These are phyloP conservation scores for Fusarium cyanostomum DNA, from an alignment of 2,329 filamentous ascomycete genomes.

Conservation along the genomic window DNA sequence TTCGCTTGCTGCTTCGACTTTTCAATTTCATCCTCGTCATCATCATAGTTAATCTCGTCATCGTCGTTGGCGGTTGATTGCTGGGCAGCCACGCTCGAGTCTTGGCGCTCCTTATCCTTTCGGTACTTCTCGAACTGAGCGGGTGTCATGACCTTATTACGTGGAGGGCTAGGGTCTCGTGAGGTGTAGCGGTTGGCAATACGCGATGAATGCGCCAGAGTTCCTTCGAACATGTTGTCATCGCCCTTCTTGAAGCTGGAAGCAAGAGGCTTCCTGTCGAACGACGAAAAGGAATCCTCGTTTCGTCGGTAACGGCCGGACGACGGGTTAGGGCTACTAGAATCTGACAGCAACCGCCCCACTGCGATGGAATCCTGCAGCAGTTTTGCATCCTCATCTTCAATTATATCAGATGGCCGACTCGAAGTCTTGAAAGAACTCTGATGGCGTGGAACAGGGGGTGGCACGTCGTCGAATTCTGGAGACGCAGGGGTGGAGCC, in stretches of 20 bases:
- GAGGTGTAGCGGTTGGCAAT: conserved; percentile 49
- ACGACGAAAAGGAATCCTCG: conserved; percentile 52
- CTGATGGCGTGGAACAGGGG: conserved; percentile 54
- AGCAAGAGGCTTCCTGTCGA: conserved; percentile 41
- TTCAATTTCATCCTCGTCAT: conserved; percentile 82
- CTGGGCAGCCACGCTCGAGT: conserved; percentile 53
- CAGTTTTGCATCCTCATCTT: conserved; percentile 64
- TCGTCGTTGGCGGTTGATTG: conserved; percentile 63
- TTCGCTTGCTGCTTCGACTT: conserved; percentile 77
- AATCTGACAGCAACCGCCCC: conserved; percentile 56
- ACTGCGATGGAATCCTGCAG: conserved; percentile 63
- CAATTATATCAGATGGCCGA: conserved; percentile 51
- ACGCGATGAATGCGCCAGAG: conserved; percentile 50
- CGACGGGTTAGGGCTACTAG: conserved; percentile 25
- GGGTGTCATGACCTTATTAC: conserved; percentile 87
- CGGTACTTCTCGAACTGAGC: conserved; percentile 86
- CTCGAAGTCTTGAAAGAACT: conserved; percentile 46
- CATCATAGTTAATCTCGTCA: conserved; percentile 72
- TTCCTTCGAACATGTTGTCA: conserved; percentile 66
- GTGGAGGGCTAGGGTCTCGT: conserved; percentile 52
- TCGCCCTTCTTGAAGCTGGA: conserved; percentile 56
- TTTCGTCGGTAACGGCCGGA: conserved; percentile 50
- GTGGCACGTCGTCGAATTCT: conserved; percentile 51
- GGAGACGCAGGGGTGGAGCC: conserved; percentile 50
- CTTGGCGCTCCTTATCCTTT: conserved; percentile 74